These are phyloP conservation scores for Quercus glauca DNA, from an alignment of 306 rosid genomes.

Conservation along the genomic window DNA sequence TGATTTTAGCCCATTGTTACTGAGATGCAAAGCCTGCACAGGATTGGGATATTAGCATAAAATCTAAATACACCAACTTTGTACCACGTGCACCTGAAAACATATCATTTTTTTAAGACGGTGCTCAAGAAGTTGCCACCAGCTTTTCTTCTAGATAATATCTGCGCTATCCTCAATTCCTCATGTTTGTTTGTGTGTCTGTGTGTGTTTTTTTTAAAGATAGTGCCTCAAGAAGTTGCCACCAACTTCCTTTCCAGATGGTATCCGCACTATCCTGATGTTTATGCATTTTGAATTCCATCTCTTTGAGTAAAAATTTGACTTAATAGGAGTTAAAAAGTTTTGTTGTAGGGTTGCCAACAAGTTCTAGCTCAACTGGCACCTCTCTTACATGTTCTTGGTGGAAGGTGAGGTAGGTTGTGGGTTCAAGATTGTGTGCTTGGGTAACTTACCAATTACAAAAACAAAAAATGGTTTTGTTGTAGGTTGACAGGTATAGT, in stretches of 20 bases:
- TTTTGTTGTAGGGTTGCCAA: too few relatives aligned
- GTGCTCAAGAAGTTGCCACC: neutral
- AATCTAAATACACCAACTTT: neutral
- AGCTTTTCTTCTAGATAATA: neutral
- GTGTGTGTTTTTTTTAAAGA: neutral
- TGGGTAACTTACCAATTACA: too few relatives aligned
- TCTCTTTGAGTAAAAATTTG: neutral
- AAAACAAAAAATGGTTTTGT: too few relatives aligned
- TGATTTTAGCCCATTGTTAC: conserved; percentile 72
- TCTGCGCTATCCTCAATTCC: too few relatives aligned
- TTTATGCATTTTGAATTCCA: neutral
- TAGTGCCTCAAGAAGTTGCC: neutral
- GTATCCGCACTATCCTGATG: neutral
- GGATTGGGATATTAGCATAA: neutral
- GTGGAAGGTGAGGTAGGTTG: too few relatives aligned
- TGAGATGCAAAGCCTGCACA: conserved; percentile 68
- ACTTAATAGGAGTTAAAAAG: neutral
- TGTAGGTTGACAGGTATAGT: too few relatives aligned
- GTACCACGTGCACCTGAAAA: conserved; percentile 4
- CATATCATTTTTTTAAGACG: neutral
- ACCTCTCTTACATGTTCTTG: too few relatives aligned
- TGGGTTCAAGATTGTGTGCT: too few relatives aligned
- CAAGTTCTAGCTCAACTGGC: too few relatives aligned
- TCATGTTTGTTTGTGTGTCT: too few relatives aligned
- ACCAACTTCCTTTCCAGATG: neutral